Conservation (phyloP, 1,284 basidiomycete species). For the Microstroma glucosiphilum region DNA sequence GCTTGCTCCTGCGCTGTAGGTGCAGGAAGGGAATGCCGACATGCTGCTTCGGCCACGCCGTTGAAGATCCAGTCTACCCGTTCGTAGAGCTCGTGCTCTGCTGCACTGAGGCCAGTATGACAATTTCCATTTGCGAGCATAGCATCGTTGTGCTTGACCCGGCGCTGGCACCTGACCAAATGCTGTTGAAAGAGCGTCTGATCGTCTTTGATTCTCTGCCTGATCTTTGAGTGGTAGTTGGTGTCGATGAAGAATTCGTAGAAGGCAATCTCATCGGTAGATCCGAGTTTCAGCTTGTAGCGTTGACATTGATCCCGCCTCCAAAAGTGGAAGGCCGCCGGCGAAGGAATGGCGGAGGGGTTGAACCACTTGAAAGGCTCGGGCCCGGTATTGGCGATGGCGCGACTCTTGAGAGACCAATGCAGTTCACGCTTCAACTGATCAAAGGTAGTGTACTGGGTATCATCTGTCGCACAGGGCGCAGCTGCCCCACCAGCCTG, state of each 20-base stretch:
- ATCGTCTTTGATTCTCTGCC: background rate
- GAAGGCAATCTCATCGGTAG: background rate
- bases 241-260: background rate
- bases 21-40: background rate
- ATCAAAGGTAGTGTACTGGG: too few relatives aligned
- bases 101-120: too few relatives aligned
- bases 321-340: constrained; percentile 1
- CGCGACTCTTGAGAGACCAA: too few relatives aligned
- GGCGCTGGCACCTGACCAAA: background rate
- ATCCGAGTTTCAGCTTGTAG: background rate
- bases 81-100: background rate
- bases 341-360: background rate
- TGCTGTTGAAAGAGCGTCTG: background rate
- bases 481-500: too few relatives aligned
- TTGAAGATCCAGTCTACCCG: constrained; percentile 1
- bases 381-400: background rate
- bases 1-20: background rate
- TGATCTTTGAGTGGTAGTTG: background rate
- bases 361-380: background rate
- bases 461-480: too few relatives aligned
- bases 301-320: background rate
- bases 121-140: background rate
- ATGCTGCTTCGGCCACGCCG: background rate
- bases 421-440: too few relatives aligned
- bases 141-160: background rate